phyloP scores from a whole-genome alignment of 306 rosid genomes.

The Calophaca sinica region DNA sequence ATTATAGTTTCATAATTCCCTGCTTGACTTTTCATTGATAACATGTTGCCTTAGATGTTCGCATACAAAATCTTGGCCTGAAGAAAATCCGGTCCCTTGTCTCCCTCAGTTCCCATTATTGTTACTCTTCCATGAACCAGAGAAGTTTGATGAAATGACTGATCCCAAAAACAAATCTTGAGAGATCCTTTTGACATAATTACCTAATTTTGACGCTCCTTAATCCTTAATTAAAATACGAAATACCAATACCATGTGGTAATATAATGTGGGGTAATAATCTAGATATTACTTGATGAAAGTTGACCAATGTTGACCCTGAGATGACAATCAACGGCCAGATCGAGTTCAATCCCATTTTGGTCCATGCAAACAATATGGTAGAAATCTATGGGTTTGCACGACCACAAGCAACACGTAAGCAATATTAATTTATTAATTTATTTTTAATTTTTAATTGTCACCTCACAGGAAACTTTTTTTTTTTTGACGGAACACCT shows the following conservation, averaged over 20 bases:
- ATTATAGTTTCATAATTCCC: conserved; percentile 34
- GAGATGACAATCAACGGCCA: conserved; percentile 53
- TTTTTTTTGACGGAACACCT: too few relatives aligned
- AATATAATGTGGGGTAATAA: not conserved
- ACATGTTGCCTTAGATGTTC: conserved; percentile 55
- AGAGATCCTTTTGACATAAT: conserved; percentile 61
- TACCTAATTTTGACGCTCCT: conserved; percentile 56
- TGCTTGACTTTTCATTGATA: conserved; percentile 56
- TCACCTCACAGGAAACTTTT: conserved; percentile 36
- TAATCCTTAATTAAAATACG: conserved; percentile 34
- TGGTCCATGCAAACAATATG: conserved; percentile 24
- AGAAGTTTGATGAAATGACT: conserved; percentile 29
- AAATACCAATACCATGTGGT: conserved; percentile 1
- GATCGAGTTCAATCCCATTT: not conserved
- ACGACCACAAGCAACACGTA: conserved; percentile 52
- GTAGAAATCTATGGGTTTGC: conserved; percentile 48
- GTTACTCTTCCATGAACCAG: conserved; percentile 36
- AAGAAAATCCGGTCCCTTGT: conserved; percentile 63
- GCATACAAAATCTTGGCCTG: conserved; percentile 56
- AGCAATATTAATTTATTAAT: conserved; percentile 27
- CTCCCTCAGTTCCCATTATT: conserved; percentile 48
- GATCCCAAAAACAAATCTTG: conserved; percentile 53
- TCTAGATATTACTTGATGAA: conserved; percentile 45
- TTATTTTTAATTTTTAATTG: not conserved
- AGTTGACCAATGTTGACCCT: conserved; percentile 51